These are phyloP conservation scores for Magnaporthiopsis incrustans DNA, from an alignment of 2,329 filamentous ascomycete species.

Conservation along the genomic window DNA sequence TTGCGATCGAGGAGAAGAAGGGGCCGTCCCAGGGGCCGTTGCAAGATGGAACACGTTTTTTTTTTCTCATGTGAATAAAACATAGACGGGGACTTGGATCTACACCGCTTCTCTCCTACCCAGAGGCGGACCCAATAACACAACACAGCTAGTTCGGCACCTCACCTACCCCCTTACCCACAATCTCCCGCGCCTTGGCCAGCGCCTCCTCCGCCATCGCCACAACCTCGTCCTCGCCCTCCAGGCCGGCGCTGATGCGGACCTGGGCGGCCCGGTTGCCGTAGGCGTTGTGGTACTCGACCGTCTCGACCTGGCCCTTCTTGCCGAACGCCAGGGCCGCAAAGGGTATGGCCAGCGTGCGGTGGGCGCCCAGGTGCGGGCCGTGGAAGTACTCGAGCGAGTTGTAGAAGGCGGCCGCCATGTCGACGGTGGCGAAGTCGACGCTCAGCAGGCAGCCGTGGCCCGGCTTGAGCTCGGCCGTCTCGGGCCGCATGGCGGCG, in stretches of 20 bases:
- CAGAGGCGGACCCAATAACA: no score
- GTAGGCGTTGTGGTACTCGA: slow-evolving; percentile 26
- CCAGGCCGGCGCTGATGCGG: slow-evolving; percentile 39
- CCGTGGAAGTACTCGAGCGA: slow-evolving; percentile 38
- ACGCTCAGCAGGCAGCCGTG: slow-evolving; percentile 48
- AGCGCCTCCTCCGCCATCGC: slow-evolving; percentile 29
- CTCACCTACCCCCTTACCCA: background rate
- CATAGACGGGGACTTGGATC: no score
- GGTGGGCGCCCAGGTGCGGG: slow-evolving; percentile 45
- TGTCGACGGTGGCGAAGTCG: slow-evolving; percentile 35
- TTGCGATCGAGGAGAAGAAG: no score
- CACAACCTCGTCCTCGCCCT: slow-evolving; percentile 32
- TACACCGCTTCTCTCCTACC: no score
- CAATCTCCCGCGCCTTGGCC: slow-evolving; percentile 14
- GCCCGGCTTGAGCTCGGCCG: slow-evolving; percentile 39
- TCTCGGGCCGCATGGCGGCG: slow-evolving; percentile 26
- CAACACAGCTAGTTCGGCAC: background rate
- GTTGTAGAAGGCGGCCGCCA: slow-evolving; percentile 41
- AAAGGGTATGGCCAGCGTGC: slow-evolving; percentile 41
- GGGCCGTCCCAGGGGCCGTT: no score
- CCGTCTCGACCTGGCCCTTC: slow-evolving; percentile 26
- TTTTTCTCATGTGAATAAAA: no score
- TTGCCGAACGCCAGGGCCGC: slow-evolving; percentile 32
- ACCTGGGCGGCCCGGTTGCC: slow-evolving; percentile 33
- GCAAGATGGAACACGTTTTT: no score